These are phyloP conservation scores for Knufia fluminis DNA, from an alignment of 2,329 filamentous ascomycete species.

Conservation along the genomic window DNA sequence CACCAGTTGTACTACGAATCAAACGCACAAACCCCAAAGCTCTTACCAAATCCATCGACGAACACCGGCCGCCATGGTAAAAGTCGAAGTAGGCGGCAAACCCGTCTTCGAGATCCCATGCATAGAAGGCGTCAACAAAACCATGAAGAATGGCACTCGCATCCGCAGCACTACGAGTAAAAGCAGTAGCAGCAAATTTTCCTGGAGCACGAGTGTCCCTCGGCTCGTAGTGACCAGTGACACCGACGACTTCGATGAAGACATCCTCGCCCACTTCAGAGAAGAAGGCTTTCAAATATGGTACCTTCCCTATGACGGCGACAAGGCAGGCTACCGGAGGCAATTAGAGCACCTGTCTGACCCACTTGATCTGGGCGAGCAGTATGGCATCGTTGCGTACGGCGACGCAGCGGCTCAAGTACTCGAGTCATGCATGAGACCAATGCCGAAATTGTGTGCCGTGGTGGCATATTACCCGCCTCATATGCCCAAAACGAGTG, in stretches of 20 bases:
- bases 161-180: conserved; percentile 1
- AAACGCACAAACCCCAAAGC: no score
- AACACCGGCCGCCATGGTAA: not conserved
- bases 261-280: conserved; percentile 46
- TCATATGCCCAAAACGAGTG: conserved; percentile 43
- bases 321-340: conserved; percentile 42
- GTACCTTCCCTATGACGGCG: conserved; percentile 48
- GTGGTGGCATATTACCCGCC: conserved; percentile 57
- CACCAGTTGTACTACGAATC: no score
- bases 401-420: conserved; percentile 53
- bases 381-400: conserved; percentile 55
- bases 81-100: conserved; percentile 13
- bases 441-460: conserved; percentile 48
- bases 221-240: conserved; percentile 22
- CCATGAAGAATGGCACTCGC: not conserved
- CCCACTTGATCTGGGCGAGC: conserved; percentile 47
- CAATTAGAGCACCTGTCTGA: conserved; percentile 45
- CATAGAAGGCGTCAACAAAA: not conserved
- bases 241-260: conserved; percentile 42
- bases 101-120: conserved; percentile 17
- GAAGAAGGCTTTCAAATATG: conserved; percentile 52
- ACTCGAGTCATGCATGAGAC: conserved; percentile 49
- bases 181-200: conserved; percentile 1
- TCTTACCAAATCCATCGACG: no score
- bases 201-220: conserved; percentile 16